A percentile compares a stretch with the other conserved stretches of the same genome.
Conservation (phyloP, 2,329 filamentous ascomycete genomes). For the Botryotinia calthae region DNA sequence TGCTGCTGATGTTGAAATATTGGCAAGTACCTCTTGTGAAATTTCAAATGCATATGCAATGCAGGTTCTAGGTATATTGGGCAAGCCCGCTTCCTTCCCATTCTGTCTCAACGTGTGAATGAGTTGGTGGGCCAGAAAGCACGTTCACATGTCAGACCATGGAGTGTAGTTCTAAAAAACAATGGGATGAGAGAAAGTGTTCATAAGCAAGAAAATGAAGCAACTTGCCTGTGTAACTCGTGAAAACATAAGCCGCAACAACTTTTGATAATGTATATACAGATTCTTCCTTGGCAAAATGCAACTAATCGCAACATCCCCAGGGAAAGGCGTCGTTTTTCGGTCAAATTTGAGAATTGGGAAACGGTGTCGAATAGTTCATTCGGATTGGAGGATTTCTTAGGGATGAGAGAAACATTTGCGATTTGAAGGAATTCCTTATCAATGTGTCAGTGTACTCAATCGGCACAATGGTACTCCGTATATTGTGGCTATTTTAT, state of each 20-base stretch:
- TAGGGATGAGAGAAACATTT: background rate
- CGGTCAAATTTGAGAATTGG: background rate
- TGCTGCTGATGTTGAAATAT: background rate
- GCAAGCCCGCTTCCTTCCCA: background rate
- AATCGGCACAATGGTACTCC: background rate
- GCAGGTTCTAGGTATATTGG: background rate
- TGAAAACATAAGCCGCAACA: background rate
- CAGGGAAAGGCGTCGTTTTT: conserved; percentile 10
- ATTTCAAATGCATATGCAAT: conserved; percentile 11
- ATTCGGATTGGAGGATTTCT: background rate
- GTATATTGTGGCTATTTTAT: background rate
- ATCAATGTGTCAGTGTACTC: background rate
- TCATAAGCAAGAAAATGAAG: background rate
- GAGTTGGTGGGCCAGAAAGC: background rate
- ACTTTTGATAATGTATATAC: background rate
- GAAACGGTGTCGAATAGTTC: background rate
- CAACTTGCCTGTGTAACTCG: background rate
- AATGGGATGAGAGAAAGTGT: background rate
- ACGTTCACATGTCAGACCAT: background rate
- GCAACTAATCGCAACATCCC: background rate
- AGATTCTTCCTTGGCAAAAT: background rate
- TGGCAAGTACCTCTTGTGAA: background rate
- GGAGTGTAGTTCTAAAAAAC: background rate
- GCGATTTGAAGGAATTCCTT: background rate
- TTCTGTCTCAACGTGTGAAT: background rate